These are phyloP conservation scores for Sphaerulina vaccinii DNA, from an alignment of 2,329 filamentous ascomycete genomes.

Conservation along the genomic window DNA sequence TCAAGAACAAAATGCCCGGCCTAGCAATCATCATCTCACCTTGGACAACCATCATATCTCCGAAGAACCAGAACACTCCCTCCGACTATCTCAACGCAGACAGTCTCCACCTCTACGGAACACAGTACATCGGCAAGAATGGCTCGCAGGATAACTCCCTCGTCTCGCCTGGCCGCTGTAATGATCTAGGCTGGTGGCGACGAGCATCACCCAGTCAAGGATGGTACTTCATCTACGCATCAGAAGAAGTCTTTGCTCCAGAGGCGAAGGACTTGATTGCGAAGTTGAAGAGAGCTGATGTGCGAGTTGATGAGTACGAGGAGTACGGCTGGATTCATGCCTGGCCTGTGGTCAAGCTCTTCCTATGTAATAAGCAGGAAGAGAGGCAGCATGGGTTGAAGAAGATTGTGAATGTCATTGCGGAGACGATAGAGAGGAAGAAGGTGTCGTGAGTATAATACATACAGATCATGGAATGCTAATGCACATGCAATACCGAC, in stretches of 20 bases:
- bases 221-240: conserved; percentile 69
- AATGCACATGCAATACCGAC: too few species aligned
- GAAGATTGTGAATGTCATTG: conserved; percentile 41
- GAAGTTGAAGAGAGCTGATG: conserved; percentile 54
- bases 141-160: conserved; percentile 53
- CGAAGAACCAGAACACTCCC: conserved; percentile 63
- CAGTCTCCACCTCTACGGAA: conserved; percentile 67
- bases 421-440: conserved; percentile 17
- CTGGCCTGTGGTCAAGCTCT: conserved; percentile 72
- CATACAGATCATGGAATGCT: neutral
- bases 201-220: conserved; percentile 65
- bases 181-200: conserved; percentile 64
- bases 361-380: conserved; percentile 50
- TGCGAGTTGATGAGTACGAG: conserved; percentile 57
- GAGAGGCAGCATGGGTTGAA: conserved; percentile 50
- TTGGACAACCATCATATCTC: conserved; percentile 72
- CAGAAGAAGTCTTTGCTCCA: conserved; percentile 73
- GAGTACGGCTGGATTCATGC: conserved; percentile 71
- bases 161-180: conserved; percentile 70
- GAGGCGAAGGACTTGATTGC: conserved; percentile 64
- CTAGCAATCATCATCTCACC: conserved; percentile 75
- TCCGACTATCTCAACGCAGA: conserved; percentile 73
- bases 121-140: conserved; percentile 62
- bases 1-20: conserved; percentile 51
- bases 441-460: conserved; percentile 14